phyloP scores from a whole-genome alignment of 2,329 filamentous ascomycete species.

The Fusarium incarnatum region DNA sequence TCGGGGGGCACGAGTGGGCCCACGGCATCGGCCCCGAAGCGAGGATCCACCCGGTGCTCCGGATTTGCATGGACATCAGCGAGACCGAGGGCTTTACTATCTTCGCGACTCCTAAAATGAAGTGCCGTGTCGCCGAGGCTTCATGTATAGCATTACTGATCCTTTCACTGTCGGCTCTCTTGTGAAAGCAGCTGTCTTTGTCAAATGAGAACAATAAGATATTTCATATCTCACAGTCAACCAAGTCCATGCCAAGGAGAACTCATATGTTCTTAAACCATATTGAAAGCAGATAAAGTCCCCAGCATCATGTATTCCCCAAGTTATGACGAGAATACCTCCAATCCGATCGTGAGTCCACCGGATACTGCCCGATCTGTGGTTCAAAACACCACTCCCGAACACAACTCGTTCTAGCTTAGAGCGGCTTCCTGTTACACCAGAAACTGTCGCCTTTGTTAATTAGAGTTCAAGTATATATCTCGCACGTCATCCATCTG shows the following conservation, averaged over 20 bases:
- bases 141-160: not conserved
- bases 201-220: not conserved
- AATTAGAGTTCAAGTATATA: not conserved
- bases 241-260: not conserved
- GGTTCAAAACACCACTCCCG: not conserved
- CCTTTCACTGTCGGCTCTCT: rapidly evolving
- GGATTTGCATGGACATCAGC: not conserved
- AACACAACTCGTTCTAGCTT: not conserved
- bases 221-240: not conserved
- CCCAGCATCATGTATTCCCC: not conserved
- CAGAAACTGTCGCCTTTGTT: not conserved
- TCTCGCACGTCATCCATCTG: not conserved
- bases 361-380: not conserved
- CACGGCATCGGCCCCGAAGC: not conserved
- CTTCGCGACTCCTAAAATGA: not conserved
- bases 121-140: not conserved
- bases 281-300: too few species aligned
- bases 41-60: not conserved
- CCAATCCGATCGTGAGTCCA: not conserved
- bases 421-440: not conserved
- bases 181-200: not conserved
- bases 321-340: not conserved
- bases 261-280: too few species aligned
- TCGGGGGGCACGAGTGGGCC: conserved; percentile 3
- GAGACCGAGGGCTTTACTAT: not conserved